Evolutionary conservation across 1,284 basidiomycete genomes (phyloP).

Genomic region (Puccinia horiana): DNA sequence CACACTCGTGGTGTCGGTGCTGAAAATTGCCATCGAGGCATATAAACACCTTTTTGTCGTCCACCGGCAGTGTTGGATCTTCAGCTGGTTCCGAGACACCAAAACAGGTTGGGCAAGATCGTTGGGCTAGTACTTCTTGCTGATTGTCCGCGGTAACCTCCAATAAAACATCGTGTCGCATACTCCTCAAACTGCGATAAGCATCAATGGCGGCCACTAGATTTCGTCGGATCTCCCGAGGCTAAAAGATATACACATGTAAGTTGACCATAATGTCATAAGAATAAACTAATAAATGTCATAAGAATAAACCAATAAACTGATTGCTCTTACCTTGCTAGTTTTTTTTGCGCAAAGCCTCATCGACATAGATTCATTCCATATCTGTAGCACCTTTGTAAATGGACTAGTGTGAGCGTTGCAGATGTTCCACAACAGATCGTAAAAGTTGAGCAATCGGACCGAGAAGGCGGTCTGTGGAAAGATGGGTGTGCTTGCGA

Average conservation of each 20-base stretch:
- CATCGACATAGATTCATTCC: not conserved
- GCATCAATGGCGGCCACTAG: not conserved
- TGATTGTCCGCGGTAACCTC: not conserved
- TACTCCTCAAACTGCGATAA: not conserved
- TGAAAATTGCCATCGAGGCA: too few relatives aligned
- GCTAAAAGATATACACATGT: not conserved
- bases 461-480: not conserved
- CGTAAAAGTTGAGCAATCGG: not conserved
- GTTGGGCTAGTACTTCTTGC: not conserved
- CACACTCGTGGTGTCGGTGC: not conserved
- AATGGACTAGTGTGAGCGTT: not conserved
- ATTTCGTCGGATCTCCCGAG: not conserved
- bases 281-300: not conserved
- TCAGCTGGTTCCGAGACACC: not conserved
- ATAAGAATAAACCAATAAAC: too few relatives aligned
- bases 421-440: not conserved
- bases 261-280: not conserved
- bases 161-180: not conserved
- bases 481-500: not conserved
- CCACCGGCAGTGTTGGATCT: not conserved
- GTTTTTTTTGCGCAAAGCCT: not conserved
- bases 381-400: not conserved
- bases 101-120: slow-evolving; percentile 7
- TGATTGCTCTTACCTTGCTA: not conserved
- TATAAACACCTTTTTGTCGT: not conserved